Percentiles rank a stretch among this genome's conserved stretches.
phyloP scores from a whole-genome alignment of 2,329 filamentous ascomycete species.

The Fusarium anguioides region DNA sequence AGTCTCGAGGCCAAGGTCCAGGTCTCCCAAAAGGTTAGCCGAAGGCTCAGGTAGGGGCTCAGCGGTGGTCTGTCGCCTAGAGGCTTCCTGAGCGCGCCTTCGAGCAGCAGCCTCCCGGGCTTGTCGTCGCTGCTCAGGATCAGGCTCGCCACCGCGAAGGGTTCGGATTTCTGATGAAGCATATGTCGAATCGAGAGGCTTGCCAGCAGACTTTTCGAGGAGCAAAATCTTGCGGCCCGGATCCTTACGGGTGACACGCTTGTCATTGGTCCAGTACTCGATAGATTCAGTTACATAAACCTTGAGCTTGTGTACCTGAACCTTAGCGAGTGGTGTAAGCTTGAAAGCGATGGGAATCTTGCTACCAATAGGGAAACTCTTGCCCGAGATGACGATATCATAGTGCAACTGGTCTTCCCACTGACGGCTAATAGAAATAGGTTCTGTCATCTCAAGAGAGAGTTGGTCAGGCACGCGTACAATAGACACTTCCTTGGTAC shows the following conservation, averaged over 20 bases:
- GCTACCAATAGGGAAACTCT: constrained; percentile 89
- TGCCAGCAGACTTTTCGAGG: constrained; percentile 88
- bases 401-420: constrained; percentile 98
- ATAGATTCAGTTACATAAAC: constrained; percentile 91
- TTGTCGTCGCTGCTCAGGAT: constrained; percentile 58
- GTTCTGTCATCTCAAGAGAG: constrained; percentile 89
- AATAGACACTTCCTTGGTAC: constrained; percentile 82
- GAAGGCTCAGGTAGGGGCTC: constrained; percentile 61
- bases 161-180: constrained; percentile 81
- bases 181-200: constrained; percentile 77
- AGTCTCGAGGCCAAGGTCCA: constrained; percentile 75
- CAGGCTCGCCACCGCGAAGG: constrained; percentile 82
- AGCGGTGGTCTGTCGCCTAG: constrained; percentile 53
- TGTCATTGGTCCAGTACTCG: constrained; percentile 90
- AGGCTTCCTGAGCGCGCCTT: constrained; percentile 66
- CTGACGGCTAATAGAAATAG: constrained; percentile 90
- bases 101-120: constrained; percentile 60
- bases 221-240: constrained; percentile 85
- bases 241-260: constrained; percentile 85
- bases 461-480: constrained; percentile 88
- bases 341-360: constrained; percentile 95
- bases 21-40: constrained; percentile 83
- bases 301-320: constrained; percentile 92
- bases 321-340: constrained; percentile 90
- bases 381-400: constrained; percentile 95